These are phyloP conservation scores for Suillus spraguei DNA, from an alignment of 768 basidiomycete genomes.

Conservation along the genomic window DNA sequence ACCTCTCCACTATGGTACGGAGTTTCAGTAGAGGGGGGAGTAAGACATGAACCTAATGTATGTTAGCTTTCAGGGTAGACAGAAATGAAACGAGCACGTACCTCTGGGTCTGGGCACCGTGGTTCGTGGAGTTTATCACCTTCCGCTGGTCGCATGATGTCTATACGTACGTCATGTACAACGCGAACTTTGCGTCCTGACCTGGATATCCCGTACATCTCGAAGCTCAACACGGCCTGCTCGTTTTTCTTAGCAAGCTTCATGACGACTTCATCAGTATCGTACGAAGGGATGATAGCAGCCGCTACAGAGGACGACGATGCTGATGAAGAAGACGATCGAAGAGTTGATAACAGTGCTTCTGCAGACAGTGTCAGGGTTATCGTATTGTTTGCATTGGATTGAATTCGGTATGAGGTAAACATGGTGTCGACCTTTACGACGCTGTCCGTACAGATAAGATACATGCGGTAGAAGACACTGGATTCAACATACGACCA, in stretches of 20 bases:
- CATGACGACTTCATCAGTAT: slow-evolving; percentile 71
- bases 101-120: slow-evolving; percentile 84
- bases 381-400: slow-evolving; percentile 82
- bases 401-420: slow-evolving; percentile 81
- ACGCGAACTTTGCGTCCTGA: slow-evolving; percentile 66
- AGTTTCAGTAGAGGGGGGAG: slow-evolving; percentile 75
- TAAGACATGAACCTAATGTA: slow-evolving; percentile 68
- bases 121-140: slow-evolving; percentile 76
- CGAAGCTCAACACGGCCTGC: slow-evolving; percentile 75
- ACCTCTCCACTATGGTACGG: slow-evolving; percentile 76
- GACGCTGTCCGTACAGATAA: slow-evolving; percentile 42
- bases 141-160: slow-evolving; percentile 76
- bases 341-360: slow-evolving; percentile 73
- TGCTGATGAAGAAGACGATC: slow-evolving; percentile 57
- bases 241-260: slow-evolving; percentile 88
- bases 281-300: slow-evolving; percentile 38
- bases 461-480: slow-evolving; percentile 7
- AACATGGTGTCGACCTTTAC: slow-evolving; percentile 72
- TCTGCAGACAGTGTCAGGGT: slow-evolving; percentile 73
- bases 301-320: slow-evolving; percentile 38
- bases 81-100: slow-evolving; percentile 36
- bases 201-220: slow-evolving; percentile 67
- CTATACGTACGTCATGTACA: slow-evolving; percentile 80
- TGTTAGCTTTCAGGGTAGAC: background rate
- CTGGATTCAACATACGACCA: slow-evolving; percentile 62